These are phyloP conservation scores for Podaxis mareebaensis DNA, from an alignment of 768 basidiomycete genomes.

Conservation along the genomic window DNA sequence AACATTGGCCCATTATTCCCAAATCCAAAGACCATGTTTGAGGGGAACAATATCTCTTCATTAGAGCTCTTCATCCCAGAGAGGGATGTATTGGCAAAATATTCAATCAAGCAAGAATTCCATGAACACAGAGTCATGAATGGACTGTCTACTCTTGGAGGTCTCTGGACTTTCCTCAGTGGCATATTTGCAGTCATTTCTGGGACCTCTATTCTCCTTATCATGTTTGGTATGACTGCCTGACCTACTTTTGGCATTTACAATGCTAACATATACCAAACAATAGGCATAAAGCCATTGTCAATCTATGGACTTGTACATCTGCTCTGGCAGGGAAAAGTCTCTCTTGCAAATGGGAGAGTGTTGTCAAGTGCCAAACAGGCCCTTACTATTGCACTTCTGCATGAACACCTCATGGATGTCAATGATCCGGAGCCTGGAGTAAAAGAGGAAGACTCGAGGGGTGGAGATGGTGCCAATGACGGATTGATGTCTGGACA, in stretches of 20 bases:
- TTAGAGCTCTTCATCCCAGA: background rate
- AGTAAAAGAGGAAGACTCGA: background rate
- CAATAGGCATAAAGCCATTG: background rate
- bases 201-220: background rate
- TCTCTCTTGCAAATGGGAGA: background rate
- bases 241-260: background rate
- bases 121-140: background rate
- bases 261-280: background rate
- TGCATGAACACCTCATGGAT: background rate
- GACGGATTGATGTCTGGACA: background rate
- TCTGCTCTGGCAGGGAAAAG: background rate
- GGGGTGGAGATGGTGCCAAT: background rate
- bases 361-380: background rate
- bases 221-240: background rate
- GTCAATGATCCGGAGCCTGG: background rate
- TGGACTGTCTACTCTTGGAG: background rate
- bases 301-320: background rate
- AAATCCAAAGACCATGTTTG: background rate
- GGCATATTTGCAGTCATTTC: background rate
- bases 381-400: background rate
- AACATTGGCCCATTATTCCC: background rate
- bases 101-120: background rate
- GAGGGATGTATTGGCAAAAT: background rate
- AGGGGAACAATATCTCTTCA: background rate
- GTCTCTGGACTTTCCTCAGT: background rate